phyloP scores from a whole-genome alignment of 129 eudicot genomes.

The Gnaphalium uliginosum region DNA sequence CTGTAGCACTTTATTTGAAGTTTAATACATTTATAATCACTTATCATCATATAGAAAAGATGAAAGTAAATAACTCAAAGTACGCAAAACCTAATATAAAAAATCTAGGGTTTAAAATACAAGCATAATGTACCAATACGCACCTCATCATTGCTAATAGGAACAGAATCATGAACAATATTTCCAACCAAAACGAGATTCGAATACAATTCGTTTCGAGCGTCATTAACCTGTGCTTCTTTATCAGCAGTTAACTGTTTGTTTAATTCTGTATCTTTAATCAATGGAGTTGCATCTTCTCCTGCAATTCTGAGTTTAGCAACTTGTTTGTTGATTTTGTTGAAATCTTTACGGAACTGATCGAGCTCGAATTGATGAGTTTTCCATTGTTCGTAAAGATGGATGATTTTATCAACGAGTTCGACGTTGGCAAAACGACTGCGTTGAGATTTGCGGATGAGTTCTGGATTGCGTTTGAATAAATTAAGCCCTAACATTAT shows the following conservation, averaged over 20 bases:
- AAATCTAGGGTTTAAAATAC: conserved; percentile 8
- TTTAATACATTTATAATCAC: no score
- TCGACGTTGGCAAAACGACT: conserved; percentile 69
- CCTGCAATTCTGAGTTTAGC: conserved; percentile 67
- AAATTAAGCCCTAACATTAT: conserved; percentile 61
- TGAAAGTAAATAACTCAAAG: no score
- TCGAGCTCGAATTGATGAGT: conserved; percentile 71
- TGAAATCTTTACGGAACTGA: conserved; percentile 54
- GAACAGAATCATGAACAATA: conserved; percentile 70
- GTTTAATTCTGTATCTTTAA: conserved; percentile 46
- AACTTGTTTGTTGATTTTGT: conserved; percentile 62
- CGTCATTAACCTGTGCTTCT: conserved; percentile 64
- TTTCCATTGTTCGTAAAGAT: conserved; percentile 63
- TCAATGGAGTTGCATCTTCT: conserved; percentile 53
- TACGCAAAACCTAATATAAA: background rate
- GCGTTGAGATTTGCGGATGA: conserved; percentile 73
- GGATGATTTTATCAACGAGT: conserved; percentile 66
- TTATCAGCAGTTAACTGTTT: conserved; percentile 42
- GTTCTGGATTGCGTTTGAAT: conserved; percentile 59
- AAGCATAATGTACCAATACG: background rate
- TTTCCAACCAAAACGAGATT: conserved; percentile 53
- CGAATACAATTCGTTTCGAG: conserved; percentile 39
- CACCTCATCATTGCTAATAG: conserved; percentile 64
- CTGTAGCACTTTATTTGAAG: no score
- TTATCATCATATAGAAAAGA: no score